Percentiles rank a stretch among this genome's conserved stretches.
phyloP scores from a whole-genome alignment of 805 yeast species.

The Myxozyma udenii region DNA sequence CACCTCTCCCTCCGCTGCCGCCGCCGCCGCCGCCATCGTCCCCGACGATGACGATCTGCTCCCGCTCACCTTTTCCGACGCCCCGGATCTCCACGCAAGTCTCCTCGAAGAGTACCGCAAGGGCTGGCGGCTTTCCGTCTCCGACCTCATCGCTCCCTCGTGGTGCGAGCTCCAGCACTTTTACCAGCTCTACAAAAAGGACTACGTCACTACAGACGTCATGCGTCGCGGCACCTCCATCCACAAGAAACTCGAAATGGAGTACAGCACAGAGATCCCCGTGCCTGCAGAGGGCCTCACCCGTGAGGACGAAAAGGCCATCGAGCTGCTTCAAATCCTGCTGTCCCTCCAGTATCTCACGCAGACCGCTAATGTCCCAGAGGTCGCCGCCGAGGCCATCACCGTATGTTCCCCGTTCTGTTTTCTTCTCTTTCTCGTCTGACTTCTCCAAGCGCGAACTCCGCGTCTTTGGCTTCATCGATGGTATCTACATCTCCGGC shows the following conservation, averaged over 20 bases:
- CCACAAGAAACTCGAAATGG: constrained; percentile 20
- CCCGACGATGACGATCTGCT: too few species aligned
- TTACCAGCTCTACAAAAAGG: constrained; percentile 15
- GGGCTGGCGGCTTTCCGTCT: constrained; percentile 14
- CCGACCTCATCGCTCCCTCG: constrained; percentile 21
- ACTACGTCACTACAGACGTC: constrained; percentile 6
- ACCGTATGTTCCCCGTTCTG: neutral
- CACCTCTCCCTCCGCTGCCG: too few species aligned
- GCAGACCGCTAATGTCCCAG: constrained; percentile 4
- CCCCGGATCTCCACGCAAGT: constrained; percentile 3
- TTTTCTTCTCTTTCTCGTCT: neutral
- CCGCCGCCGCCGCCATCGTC: too few species aligned
- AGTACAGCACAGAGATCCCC: neutral
- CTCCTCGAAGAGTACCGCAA: constrained; percentile 17
- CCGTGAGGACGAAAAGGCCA: constrained; percentile 15
- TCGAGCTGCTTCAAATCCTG: constrained; percentile 16
- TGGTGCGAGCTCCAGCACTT: constrained; percentile 31
- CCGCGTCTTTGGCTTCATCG: constrained; percentile 25
- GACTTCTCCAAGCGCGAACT: constrained; percentile 19
- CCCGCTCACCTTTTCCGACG: constrained; percentile 21
- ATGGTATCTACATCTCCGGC: constrained; percentile 23
- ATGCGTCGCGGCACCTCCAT: constrained; percentile 25
- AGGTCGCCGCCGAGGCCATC: constrained; percentile 1
- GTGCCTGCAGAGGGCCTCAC: constrained; percentile 7
- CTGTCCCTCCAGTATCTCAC: constrained; percentile 12